Conservation (phyloP, 345 rosid species). For the Cardamine occulta region DNA sequence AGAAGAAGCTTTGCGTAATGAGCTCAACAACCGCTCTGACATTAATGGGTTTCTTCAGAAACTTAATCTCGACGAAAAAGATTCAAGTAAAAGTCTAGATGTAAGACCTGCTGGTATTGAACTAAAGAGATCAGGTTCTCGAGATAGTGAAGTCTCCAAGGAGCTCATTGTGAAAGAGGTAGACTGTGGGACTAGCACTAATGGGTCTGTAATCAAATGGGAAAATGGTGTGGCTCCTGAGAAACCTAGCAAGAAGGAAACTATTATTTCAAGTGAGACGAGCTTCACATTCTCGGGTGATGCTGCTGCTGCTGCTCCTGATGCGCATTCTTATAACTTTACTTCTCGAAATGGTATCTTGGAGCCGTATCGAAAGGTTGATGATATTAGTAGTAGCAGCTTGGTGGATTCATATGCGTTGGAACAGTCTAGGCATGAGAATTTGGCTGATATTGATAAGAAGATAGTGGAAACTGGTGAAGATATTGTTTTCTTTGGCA, state of each 20-base stretch:
- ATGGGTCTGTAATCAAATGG: conserved; percentile 68
- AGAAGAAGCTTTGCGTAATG: conserved; percentile 93
- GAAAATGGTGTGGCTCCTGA: conserved; percentile 50
- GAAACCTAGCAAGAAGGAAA: conserved; percentile 55
- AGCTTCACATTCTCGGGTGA: conserved; percentile 62
- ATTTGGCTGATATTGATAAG: conserved; percentile 45
- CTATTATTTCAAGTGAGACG: conserved; percentile 46
- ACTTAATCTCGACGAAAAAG: conserved; percentile 62
- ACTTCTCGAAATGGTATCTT: conserved; percentile 53
- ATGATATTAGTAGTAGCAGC: conserved; percentile 40
- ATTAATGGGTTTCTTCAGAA: conserved; percentile 73
- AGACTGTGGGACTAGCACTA: conserved; percentile 70
- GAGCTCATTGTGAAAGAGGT: conserved; percentile 94
- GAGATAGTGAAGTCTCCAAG: conserved; percentile 57
- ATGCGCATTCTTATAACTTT: conserved; percentile 62
- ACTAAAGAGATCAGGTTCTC: conserved; percentile 51
- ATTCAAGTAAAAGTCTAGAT: conserved; percentile 43
- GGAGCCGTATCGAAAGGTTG: conserved; percentile 50
- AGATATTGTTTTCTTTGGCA: conserved; percentile 59
- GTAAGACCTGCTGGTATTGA: conserved; percentile 41
- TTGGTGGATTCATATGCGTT: conserved; percentile 43
- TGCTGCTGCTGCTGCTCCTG: conserved; percentile 47
- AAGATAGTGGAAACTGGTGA: conserved; percentile 58
- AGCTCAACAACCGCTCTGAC: conserved; percentile 72
- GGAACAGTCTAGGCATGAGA: conserved; percentile 49